A percentile compares a stretch with the other conserved stretches of the same genome.
These are phyloP conservation scores for Aspergillus jensenii DNA, from an alignment of 2,329 filamentous ascomycete genomes.

Conservation along the genomic window DNA sequence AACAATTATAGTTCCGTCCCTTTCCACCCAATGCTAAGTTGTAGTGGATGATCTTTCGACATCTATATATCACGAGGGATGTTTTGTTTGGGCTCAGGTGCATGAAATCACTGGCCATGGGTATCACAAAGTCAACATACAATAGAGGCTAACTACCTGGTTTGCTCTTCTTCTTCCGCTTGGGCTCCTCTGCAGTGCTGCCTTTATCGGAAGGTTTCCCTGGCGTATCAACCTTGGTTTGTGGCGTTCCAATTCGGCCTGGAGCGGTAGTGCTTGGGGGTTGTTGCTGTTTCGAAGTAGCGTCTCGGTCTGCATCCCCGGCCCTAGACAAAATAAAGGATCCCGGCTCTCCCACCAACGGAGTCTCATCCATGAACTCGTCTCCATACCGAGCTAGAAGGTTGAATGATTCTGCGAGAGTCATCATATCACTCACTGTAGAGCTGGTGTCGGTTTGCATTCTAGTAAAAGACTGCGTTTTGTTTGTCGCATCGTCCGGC, in stretches of 20 bases:
- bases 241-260: constrained; percentile 30
- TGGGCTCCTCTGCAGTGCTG: constrained; percentile 35
- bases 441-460: constrained; percentile 22
- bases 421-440: constrained; percentile 38
- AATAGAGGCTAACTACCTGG: constrained; percentile 20
- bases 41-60: not conserved
- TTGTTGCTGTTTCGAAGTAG: constrained; percentile 21
- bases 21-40: not conserved
- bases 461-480: constrained; percentile 24
- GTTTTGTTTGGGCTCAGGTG: not conserved
- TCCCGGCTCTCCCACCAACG: constrained; percentile 62
- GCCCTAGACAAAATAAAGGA: constrained; percentile 56
- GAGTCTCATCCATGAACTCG: constrained; percentile 65
- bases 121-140: not conserved
- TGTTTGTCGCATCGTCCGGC: constrained; percentile 37
- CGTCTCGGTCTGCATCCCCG: constrained; percentile 29
- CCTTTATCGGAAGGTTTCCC: constrained; percentile 31
- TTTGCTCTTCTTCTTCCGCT: constrained; percentile 38
- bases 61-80: not conserved
- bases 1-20: not conserved
- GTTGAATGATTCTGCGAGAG: constrained; percentile 49
- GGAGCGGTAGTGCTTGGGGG: constrained; percentile 5
- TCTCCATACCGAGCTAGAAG: constrained; percentile 56
- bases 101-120: constrained; percentile 1
- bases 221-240: constrained; percentile 34